These are phyloP conservation scores for Hymenoscyphus albidus DNA, from an alignment of 2,329 filamentous ascomycete genomes.

Conservation along the genomic window DNA sequence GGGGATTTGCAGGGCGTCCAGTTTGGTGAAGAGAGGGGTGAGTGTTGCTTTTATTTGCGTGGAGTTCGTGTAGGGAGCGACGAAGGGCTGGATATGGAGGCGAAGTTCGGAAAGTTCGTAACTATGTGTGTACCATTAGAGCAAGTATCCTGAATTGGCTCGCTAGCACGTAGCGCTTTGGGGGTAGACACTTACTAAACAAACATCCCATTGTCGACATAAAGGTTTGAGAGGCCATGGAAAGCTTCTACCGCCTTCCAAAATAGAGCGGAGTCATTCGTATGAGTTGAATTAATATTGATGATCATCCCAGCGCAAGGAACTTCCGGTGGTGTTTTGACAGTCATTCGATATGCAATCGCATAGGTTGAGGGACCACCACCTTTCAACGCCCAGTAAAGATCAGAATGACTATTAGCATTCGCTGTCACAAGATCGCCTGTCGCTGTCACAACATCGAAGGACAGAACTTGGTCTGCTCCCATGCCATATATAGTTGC, in stretches of 20 bases:
- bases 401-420: conserved; percentile 46
- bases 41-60: conserved; percentile 8
- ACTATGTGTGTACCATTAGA: background rate
- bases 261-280: conserved; percentile 41
- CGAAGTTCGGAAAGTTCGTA: conserved; percentile 7
- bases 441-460: conserved; percentile 46
- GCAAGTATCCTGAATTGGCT: background rate
- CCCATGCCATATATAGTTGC: conserved; percentile 46
- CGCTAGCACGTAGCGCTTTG: background rate
- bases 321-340: conserved; percentile 45
- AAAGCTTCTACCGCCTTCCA: conserved; percentile 47
- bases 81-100: conserved; percentile 13
- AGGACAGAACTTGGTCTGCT: conserved; percentile 44
- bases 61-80: conserved; percentile 12
- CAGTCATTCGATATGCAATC: conserved; percentile 52
- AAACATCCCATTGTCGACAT: conserved; percentile 45
- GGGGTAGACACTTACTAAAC: conserved; percentile 6
- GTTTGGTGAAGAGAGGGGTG: conserved; percentile 8
- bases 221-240: conserved; percentile 41
- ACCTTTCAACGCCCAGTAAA: conserved; percentile 61
- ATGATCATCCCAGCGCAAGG: conserved; percentile 43
- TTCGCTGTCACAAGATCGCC: conserved; percentile 46
- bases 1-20: conserved; percentile 6
- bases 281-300: conserved; percentile 37
- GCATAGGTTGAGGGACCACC: conserved; percentile 58